Evolutionary conservation across 2,329 filamentous ascomycete species (phyloP), one percentile per base, ranked within the genome.

Genomic region (Ophiostoma sp.): DNA sequence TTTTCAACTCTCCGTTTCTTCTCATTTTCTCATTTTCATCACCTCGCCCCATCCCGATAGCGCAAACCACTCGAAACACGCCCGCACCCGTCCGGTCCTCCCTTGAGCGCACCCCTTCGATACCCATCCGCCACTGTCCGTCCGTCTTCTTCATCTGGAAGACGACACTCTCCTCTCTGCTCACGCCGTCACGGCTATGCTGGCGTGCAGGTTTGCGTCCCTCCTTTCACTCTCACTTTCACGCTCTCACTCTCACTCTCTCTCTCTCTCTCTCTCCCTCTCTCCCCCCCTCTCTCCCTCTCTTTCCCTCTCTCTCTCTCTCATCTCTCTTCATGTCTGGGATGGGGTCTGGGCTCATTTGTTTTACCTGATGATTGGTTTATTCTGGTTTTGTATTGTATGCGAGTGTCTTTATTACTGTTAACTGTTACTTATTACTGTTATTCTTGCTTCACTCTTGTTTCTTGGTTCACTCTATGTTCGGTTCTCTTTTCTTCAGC

Each of bases 301-400:
- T 38, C 66, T 47, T 47, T 40, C 42, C 16, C 12, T 60, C 55
- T 40, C 12, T 40, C 55, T 60, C 36, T 58, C 18, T 7, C 27
- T 40, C 4, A 41, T 16, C 8, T 66, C 38, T 16, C 38, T 40
- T 52, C 27, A 27, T 69, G 44, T 63, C 44, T 45, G 67, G 45
- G 66, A 69, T 64, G 67, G 67, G 67, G 65, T 55, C 14, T 58
- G 62, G 27, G 18, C 67, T 62, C 38, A 36, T 14, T 55, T 55
- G 18, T 66, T 44, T 36, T 67, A 42, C 16, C n/a, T 66, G 18
- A 67, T 42, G 69, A 63, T 66, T 69, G 66, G 66, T 44, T 62
- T 63, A 63, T 63, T 42, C 18, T 63, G 60, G 40, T 63, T 63
- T 63, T 42, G 40, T 63, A 63, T 18, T 63, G 5, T 42, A 42